Base-by-base conservation (phyloP, 805 yeast genomes). In the Metschnikowia amazonensis region DNA sequence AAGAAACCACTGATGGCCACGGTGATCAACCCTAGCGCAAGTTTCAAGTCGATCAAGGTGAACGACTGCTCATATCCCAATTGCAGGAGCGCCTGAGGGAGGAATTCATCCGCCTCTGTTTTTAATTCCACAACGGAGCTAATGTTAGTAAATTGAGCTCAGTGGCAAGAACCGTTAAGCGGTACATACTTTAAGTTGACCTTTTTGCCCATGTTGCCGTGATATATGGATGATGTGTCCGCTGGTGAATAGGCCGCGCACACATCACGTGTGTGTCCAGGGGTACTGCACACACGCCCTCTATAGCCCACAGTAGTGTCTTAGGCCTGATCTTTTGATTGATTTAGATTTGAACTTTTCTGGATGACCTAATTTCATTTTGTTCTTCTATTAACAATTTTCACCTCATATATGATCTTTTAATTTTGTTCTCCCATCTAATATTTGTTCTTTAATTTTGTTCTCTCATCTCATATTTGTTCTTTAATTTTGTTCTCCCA, bases 51-150 rank as follows among this genome's bases (percentile, higher is more conserved):
- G 28, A 59, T 55, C 14, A 76, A 49, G 11, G 50, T 51, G 52
- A 78, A 79, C 23, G 76, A 69, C 55, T 80, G 79, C 10, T 61
- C 60, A 51, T 67, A 80, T 3, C 79, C 81, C 10, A 78, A 57
- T 31, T 63, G 63, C 27, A 66, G 66, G 43, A 80, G 57, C 1
- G 68, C 65, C 2, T 58, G 57, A 5, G 76, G 60, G 28, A 80
- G 62, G 29, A 68, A 67, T 11, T 79, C 83, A 56, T 80, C 84
- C 13, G 73, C 63, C 31, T 76, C 74, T 16, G 66, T 67, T 49
- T 77, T 72, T 53, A 80, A 64, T 3, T 77, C 79, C 11, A 60
- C 55, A 4, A 70, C 70, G 1, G 82, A 77, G 56, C 78, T 69
- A 42, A 3, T n/a, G 45, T 47, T 47, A 47, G 53, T 45, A 42